Evolutionary conservation across 2,329 filamentous ascomycete species (phyloP), one percentile per base, ranked within the genome.

Genomic region (Blastomyces parvus): DNA sequence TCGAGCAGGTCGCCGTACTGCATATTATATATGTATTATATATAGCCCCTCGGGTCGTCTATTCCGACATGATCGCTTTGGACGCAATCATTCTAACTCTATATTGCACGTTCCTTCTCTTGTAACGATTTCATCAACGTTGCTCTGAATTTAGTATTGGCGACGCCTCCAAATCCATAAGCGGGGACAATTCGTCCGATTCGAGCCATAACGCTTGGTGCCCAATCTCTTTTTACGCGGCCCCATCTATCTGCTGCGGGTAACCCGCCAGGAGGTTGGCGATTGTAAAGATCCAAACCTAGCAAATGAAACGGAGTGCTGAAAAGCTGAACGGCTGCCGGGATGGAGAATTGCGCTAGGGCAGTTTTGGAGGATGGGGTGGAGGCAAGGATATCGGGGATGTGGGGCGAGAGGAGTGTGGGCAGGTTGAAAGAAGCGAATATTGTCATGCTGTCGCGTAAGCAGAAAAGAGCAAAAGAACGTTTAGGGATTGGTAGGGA

Each of bases 361-460:
- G 85, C 77, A 40, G 86, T 74, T 66, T 83, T 83, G 63, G 81
- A 79, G 2, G 70, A 69, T 2, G 75, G 59, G 73, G 77, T 75
- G 14, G 74, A 67, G 6, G 76, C 76, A 65, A 88, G 71, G 36
- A 80, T 79, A 22, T 82, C 76, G 17, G 82, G 84, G 25, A 96
- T 78, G 6, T 79, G 76, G 0, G 91, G 90, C 0, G 89, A 90
- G 11, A 97, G 80, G 1, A 94, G 72, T 0, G 90, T 84, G 0
- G 93, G 93, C 1, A 96, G 79, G 73, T 97, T 97, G 82, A 97
- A 97, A 14, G 86, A 90, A 4, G 91, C 91, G 74, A 95, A 96
- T 70, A 96, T 91, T 60, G 92, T 96, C 66, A 96, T 78, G 76
- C 88, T 90, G 78, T 97, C 92, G 69, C 92, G 86, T 62, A 88